A percentile compares a stretch with the other conserved stretches of the same genome.
phyloP scores from a whole-genome alignment of 2,329 filamentous ascomycete genomes.

The Mariannaea sp. region DNA sequence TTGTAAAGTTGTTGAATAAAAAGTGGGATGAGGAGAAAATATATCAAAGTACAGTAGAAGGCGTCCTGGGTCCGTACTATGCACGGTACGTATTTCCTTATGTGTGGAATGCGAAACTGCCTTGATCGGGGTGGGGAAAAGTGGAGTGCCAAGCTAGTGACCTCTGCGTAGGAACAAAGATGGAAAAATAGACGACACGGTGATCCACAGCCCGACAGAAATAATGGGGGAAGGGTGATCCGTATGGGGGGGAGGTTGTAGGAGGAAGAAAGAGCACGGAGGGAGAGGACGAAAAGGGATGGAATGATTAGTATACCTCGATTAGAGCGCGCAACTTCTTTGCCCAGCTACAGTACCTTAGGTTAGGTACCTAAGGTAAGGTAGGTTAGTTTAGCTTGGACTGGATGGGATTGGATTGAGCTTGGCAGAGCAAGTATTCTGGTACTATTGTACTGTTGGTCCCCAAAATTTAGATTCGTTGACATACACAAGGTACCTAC shows the following conservation, averaged over 20 bases:
- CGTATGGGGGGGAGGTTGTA: neutral
- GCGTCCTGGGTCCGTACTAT: slow-evolving; percentile 23
- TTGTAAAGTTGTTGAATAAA: slow-evolving; percentile 1
- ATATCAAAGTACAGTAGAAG: slow-evolving; percentile 24
- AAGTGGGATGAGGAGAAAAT: slow-evolving; percentile 11
- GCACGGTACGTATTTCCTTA: too few species aligned
- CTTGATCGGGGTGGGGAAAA: slow-evolving; percentile 14
- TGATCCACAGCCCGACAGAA: neutral
- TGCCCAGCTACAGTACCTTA: too few species aligned
- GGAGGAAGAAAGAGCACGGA: slow-evolving; percentile 4
- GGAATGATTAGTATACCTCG: slow-evolving; percentile 3
- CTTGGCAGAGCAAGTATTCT: too few species aligned
- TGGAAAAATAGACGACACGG: slow-evolving; percentile 22
- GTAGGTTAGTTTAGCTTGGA: slow-evolving; percentile 10
- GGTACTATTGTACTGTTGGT: too few species aligned
- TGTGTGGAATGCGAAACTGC: slow-evolving; percentile 27
- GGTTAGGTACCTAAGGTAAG: neutral
- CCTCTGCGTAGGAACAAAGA: slow-evolving; percentile 23
- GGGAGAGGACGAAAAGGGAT: slow-evolving; percentile 16
- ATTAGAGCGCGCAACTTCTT: too few species aligned
- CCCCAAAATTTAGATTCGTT: too few species aligned
- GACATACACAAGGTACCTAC: too few species aligned
- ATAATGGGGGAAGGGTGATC: neutral
- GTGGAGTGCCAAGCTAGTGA: slow-evolving; percentile 22
- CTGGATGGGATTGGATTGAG: too few species aligned